phyloP scores from a whole-genome alignment of 108 stramenopile genomes.

The Cyclotella kingstonii region DNA sequence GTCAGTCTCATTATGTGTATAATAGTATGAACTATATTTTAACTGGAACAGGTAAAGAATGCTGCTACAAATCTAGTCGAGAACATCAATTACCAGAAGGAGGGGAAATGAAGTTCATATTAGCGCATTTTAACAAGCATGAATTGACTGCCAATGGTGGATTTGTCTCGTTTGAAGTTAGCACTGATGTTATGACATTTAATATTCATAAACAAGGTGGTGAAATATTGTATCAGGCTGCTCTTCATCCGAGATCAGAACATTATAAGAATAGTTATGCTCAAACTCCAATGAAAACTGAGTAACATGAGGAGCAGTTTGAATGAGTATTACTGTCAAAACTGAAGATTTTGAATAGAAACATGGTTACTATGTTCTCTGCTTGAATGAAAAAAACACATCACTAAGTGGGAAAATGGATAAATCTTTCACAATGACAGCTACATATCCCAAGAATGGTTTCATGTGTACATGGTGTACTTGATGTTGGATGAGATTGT shows the following conservation, averaged over 20 bases:
- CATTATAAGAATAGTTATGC: slow-evolving; percentile 1
- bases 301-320: too few relatives aligned
- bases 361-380: too few relatives aligned
- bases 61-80: slow-evolving; percentile 40
- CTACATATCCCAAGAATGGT: too few relatives aligned
- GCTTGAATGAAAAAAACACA: too few relatives aligned
- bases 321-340: too few relatives aligned
- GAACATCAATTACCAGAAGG: slow-evolving; percentile 9
- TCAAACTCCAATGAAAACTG: too few relatives aligned
- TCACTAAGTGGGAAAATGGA: too few relatives aligned
- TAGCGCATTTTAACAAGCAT: slow-evolving; percentile 25
- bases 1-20: slow-evolving; percentile 39
- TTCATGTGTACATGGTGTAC: too few relatives aligned
- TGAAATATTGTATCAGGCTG: slow-evolving; percentile 20
- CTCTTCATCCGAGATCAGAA: slow-evolving; percentile 16
- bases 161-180: slow-evolving; percentile 31
- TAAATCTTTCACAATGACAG: too few relatives aligned
- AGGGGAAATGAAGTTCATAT: slow-evolving; percentile 30
- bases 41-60: slow-evolving; percentile 47
- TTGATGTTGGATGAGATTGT: too few relatives aligned
- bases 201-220: slow-evolving; percentile 37
- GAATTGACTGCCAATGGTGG: slow-evolving; percentile 30
- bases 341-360: too few relatives aligned
- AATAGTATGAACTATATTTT: slow-evolving; percentile 47
- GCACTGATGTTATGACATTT: slow-evolving; percentile 16